These are phyloP conservation scores for Mycena capillaripes DNA, from an alignment of 768 basidiomycete genomes.

Conservation along the genomic window DNA sequence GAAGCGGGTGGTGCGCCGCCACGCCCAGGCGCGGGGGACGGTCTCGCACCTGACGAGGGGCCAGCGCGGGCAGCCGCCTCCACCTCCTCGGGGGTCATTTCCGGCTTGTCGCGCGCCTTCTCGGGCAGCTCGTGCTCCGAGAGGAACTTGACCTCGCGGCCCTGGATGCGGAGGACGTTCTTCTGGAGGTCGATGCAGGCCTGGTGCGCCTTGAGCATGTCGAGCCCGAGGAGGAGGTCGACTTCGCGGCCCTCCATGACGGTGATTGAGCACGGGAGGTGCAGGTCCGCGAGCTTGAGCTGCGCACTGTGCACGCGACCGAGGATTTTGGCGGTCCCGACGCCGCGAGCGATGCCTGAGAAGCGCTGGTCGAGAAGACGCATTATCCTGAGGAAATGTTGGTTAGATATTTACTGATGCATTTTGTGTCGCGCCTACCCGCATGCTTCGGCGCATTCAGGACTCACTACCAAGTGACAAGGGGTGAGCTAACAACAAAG, in stretches of 20 bases:
- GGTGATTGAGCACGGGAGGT: slow-evolving; percentile 92
- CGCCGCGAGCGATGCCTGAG: slow-evolving; percentile 91
- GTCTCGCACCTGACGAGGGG: slow-evolving; percentile 20
- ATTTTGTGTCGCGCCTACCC: slow-evolving; percentile 50
- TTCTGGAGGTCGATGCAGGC: slow-evolving; percentile 95
- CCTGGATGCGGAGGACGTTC: slow-evolving; percentile 92
- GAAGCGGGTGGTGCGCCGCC: slow-evolving; percentile 34
- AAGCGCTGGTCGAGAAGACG: slow-evolving; percentile 91
- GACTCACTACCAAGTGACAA: slow-evolving; percentile 86
- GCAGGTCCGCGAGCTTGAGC: slow-evolving; percentile 87
- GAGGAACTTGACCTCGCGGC: slow-evolving; percentile 89
- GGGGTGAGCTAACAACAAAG: slow-evolving; percentile 6
- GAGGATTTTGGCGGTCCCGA: slow-evolving; percentile 94
- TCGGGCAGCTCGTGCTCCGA: slow-evolving; percentile 95
- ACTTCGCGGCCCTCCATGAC: slow-evolving; percentile 97
- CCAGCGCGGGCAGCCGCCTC: slow-evolving; percentile 29
- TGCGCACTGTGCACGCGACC: slow-evolving; percentile 96
- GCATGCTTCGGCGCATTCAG: slow-evolving; percentile 92
- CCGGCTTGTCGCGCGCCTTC: slow-evolving; percentile 65
- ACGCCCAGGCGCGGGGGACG: slow-evolving; percentile 41
- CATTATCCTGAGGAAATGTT: slow-evolving; percentile 75
- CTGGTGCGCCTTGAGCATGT: slow-evolving; percentile 98
- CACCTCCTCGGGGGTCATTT: slow-evolving; percentile 34
- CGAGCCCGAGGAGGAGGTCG: slow-evolving; percentile 97
- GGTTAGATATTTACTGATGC: slow-evolving; percentile 50